phyloP scores from a whole-genome alignment of 1,284 basidiomycete species.

The Takashimella tepidaria region DNA sequence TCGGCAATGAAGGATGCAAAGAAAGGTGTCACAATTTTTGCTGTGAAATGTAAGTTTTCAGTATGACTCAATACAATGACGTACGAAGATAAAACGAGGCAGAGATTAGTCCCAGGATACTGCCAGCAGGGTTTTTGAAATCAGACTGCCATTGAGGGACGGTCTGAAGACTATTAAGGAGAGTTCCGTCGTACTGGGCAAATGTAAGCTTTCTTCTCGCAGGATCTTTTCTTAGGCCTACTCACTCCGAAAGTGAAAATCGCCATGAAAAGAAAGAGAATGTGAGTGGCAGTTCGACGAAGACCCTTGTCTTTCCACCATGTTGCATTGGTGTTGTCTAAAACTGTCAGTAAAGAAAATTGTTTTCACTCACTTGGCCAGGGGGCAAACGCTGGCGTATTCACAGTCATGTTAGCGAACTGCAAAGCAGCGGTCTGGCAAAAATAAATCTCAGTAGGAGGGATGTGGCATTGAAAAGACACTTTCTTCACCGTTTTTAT shows the following conservation, averaged over 20 bases:
- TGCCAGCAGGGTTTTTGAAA: constrained; percentile 12
- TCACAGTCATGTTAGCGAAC: no score
- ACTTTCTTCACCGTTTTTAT: no score
- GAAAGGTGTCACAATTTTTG: constrained; percentile 9
- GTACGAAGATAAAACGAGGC: constrained; percentile 12
- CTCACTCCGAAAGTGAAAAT: not conserved
- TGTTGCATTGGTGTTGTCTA: not conserved
- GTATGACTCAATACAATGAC: constrained; percentile 6
- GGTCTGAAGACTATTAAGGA: constrained; percentile 9
- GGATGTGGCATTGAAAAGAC: no score
- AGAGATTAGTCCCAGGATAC: constrained; percentile 17
- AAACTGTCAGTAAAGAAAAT: no score
- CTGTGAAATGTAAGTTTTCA: constrained; percentile 6
- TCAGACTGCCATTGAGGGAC: constrained; percentile 9
- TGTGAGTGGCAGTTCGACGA: not conserved
- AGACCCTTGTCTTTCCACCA: not conserved
- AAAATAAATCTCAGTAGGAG: no score
- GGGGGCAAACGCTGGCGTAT: no score
- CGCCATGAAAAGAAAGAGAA: not conserved
- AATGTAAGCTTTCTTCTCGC: no score
- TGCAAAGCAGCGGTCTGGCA: no score
- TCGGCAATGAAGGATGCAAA: constrained; percentile 33
- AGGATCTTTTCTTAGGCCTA: no score
- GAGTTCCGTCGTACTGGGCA: constrained; percentile 14
- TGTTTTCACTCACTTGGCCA: no score